phyloP scores from a whole-genome alignment of 306 rosid species.

The Trichosanthes truncata region DNA sequence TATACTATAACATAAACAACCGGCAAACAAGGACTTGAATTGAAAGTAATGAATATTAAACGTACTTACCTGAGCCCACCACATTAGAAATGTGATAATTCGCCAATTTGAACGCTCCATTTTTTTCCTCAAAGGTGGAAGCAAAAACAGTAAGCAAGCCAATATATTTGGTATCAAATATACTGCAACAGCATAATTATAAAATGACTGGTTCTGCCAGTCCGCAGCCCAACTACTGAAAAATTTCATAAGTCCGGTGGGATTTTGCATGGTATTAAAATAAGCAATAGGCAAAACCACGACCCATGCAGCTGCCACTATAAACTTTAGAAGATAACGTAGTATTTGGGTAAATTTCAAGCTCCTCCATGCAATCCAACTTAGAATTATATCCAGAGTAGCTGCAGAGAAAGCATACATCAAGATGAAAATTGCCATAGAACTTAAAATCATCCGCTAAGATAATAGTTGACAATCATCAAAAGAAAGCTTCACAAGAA shows the following conservation, averaged over 20 bases:
- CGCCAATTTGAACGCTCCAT: slow-evolving; percentile 73
- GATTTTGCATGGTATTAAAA: slow-evolving; percentile 65
- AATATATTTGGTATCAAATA: slow-evolving; percentile 71
- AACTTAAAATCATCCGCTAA: background rate
- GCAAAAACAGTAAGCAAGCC: slow-evolving; percentile 70
- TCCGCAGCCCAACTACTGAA: slow-evolving; percentile 79
- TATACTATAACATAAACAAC: too few species aligned
- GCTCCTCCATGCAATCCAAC: slow-evolving; percentile 80
- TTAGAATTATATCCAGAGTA: slow-evolving; percentile 65
- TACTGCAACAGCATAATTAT: slow-evolving; percentile 52
- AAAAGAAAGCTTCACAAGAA: background rate
- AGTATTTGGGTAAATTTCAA: slow-evolving; percentile 75
- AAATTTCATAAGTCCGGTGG: slow-evolving; percentile 60
- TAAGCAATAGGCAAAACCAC: slow-evolving; percentile 75
- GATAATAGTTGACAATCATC: background rate
- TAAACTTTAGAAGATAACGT: slow-evolving; percentile 79
- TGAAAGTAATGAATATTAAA: slow-evolving; percentile 9
- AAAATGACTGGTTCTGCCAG: slow-evolving; percentile 62
- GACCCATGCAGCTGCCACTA: slow-evolving; percentile 76
- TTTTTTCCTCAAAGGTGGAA: slow-evolving; percentile 68
- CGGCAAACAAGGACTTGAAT: slow-evolving; percentile 3
- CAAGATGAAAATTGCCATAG: background rate
- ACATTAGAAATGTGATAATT: slow-evolving; percentile 59
- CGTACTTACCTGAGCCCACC: slow-evolving; percentile 96
- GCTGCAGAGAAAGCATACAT: slow-evolving; percentile 44